phyloP scores from a whole-genome alignment of 495 filamentous ascomycete species.

The Neurospora tetraspora region DNA sequence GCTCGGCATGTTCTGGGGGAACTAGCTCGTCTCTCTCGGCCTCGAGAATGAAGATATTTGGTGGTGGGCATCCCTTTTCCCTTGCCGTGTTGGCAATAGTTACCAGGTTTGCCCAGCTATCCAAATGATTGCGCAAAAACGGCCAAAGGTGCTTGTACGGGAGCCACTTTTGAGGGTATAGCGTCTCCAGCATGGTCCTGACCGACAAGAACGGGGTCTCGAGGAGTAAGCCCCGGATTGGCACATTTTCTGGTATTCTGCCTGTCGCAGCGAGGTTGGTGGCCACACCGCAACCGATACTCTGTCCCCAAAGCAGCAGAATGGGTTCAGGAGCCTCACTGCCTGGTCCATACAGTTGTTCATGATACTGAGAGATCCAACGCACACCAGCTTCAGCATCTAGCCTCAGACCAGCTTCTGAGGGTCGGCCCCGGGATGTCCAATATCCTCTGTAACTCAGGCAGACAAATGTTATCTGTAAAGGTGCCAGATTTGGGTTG shows the following conservation, averaged over 20 bases:
- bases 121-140: slow-evolving; percentile 36
- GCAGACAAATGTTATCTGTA: slow-evolving; percentile 48
- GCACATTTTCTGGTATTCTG: slow-evolving; percentile 8
- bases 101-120: slow-evolving; percentile 34
- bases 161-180: slow-evolving; percentile 78
- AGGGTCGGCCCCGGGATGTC: slow-evolving; percentile 60
- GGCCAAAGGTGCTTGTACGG: slow-evolving; percentile 52
- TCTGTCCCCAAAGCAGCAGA: slow-evolving; percentile 72
- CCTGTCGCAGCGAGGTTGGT: slow-evolving; percentile 34
- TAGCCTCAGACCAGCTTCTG: slow-evolving; percentile 53
- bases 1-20: slow-evolving; percentile 43
- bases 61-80: slow-evolving; percentile 7
- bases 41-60: slow-evolving; percentile 47
- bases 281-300: slow-evolving; percentile 56
- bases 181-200: slow-evolving; percentile 56
- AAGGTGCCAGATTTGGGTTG: slow-evolving; percentile 3
- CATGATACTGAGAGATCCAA: slow-evolving; percentile 38
- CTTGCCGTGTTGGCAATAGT: slow-evolving; percentile 20
- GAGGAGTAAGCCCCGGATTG: slow-evolving; percentile 45
- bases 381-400: slow-evolving; percentile 53
- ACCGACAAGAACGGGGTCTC: slow-evolving; percentile 72
- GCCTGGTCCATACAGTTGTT: slow-evolving; percentile 10
- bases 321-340: slow-evolving; percentile 18
- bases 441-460: slow-evolving; percentile 72
- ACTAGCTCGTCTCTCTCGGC: slow-evolving; percentile 62